These are phyloP conservation scores for Pilobolus umbonatus DNA, from an alignment of 192 early-diverging fungal genomes.

Conservation along the genomic window DNA sequence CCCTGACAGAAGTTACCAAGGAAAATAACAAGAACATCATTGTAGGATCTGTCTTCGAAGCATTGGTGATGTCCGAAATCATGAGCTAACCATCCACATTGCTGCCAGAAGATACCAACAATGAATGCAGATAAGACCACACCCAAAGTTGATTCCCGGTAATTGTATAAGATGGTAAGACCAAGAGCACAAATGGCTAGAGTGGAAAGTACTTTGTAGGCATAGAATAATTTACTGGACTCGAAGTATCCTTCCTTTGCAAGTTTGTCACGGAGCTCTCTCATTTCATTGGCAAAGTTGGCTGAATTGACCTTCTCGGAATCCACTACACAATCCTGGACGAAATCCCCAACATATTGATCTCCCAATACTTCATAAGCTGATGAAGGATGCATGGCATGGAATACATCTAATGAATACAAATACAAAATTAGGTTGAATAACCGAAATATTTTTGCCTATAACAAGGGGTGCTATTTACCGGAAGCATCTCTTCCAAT, in stretches of 20 bases:
- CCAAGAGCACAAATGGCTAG: slow-evolving; percentile 46
- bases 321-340: background rate
- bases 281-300: slow-evolving; percentile 57
- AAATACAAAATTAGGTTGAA: slow-evolving; percentile 2
- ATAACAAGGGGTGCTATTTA: slow-evolving; percentile 16
- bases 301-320: slow-evolving; percentile 36
- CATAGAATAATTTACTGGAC: slow-evolving; percentile 66
- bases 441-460: background rate
- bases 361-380: slow-evolving; percentile 64
- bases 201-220: slow-evolving; percentile 53
- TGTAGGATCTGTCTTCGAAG: slow-evolving; percentile 60
- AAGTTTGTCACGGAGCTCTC: slow-evolving; percentile 51
- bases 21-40: slow-evolving; percentile 62
- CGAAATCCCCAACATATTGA: slow-evolving; percentile 72
- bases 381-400: slow-evolving; percentile 68
- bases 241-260: slow-evolving; percentile 54
- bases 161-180: slow-evolving; percentile 43
- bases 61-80: slow-evolving; percentile 81
- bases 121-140: slow-evolving; percentile 51
- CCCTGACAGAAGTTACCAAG: slow-evolving; percentile 74
- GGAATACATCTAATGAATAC: slow-evolving; percentile 56
- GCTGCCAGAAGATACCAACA: slow-evolving; percentile 76
- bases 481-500: slow-evolving; percentile 68
- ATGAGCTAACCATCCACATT: slow-evolving; percentile 81
- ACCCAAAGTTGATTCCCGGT: slow-evolving; percentile 46